Evolutionary conservation across 306 rosid species (phyloP), one percentile per base, ranked within the genome.

Genomic region (Ormosia semicastrata): DNA sequence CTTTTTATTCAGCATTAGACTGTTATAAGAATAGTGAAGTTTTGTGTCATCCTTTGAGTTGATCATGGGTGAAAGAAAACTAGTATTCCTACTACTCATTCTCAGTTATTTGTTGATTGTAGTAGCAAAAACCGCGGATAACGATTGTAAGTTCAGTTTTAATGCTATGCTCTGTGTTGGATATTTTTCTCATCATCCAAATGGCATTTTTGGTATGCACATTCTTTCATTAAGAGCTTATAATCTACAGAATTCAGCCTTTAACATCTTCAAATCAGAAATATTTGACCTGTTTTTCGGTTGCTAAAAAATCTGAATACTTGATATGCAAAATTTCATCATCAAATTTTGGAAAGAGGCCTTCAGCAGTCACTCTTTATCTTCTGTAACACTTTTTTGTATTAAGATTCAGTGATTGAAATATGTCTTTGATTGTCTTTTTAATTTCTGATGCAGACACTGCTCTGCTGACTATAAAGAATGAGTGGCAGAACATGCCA

Each of bases 71-170:
- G 78, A 84, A 68, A 73, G 53, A 62, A 6, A 37, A 36, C 9
- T 54, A 36, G 80, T 77, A 37, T 68, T 69, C 58, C 65, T 84
- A 14, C 64, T 81, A 39, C 75, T 87, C 54, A 15, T 84, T 73
- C 81, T 72, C 69, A 54, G 66, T 37, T 82, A 43, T 74, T 13
- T 63, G 66, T 50, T 81, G 47, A 66, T 37, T 67, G 86, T 66
- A 39, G 63, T 56, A 36, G 58, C 88, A 81, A 66, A 7, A 62
- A 84, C 90, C 67, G 57, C 62, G 12, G 11, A 2, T 7, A 0
- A 14, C 2, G 89, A 87, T 83, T 44, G 90, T 84, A 84, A 84
- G 88, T 81, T 81, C 65, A 15, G 46, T 39, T 67, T 30, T 15
- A 68, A 53, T 36, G 24, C 33, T 68, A 15, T 71, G 53, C 8